Evolutionary conservation across 208 protist species (phyloP).

Genomic region (Wallacemonas sp.): DNA sequence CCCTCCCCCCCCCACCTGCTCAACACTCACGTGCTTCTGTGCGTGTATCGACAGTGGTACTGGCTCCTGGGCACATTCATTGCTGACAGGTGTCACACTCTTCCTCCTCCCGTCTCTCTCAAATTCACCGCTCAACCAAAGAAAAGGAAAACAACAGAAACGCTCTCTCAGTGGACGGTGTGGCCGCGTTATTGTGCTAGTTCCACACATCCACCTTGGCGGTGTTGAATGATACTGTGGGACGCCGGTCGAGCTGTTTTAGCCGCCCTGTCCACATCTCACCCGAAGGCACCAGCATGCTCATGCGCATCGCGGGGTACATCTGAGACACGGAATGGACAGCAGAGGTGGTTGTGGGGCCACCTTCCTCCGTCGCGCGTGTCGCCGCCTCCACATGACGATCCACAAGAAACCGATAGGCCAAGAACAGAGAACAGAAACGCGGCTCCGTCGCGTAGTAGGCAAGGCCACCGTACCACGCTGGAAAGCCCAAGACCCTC

Average conservation of each 20-base stretch:
- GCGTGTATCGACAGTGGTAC: no score
- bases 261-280: background rate
- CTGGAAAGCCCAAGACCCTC: slow-evolving; percentile 54
- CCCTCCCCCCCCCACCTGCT: no score
- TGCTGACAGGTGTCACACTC: no score
- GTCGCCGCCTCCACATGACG: background rate
- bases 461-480: slow-evolving; percentile 42
- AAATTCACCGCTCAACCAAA: background rate
- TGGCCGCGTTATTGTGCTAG: no score
- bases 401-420: slow-evolving; percentile 7
- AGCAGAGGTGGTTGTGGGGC: background rate
- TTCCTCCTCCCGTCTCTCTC: background rate
- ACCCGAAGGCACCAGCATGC: background rate
- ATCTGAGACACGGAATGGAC: background rate
- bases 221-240: slow-evolving; percentile 13
- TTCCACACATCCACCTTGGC: slow-evolving; percentile 14
- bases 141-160: slow-evolving; percentile 3
- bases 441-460: slow-evolving; percentile 37
- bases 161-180: no score
- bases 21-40: no score
- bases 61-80: no score
- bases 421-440: slow-evolving; percentile 3
- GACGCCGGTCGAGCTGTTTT: background rate
- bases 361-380: background rate
- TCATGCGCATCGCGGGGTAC: background rate